These are phyloP conservation scores for Apiospora phragmitis DNA, from an alignment of 2,329 filamentous ascomycete species.

Conservation along the genomic window DNA sequence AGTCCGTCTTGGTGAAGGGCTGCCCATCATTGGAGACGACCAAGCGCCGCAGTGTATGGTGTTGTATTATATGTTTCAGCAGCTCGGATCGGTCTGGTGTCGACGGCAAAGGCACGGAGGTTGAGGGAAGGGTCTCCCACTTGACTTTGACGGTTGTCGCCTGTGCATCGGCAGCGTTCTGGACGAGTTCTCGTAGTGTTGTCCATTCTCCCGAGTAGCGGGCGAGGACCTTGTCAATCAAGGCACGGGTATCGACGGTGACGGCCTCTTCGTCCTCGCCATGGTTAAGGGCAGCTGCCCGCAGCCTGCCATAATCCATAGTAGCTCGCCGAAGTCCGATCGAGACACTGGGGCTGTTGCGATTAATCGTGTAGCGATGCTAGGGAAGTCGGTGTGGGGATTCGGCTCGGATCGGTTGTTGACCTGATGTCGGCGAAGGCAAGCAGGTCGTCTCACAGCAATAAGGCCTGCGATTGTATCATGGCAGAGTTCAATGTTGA, in stretches of 20 bases:
- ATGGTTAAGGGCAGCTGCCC: slow-evolving; percentile 82
- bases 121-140: slow-evolving; percentile 87
- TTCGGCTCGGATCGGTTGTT: neutral
- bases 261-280: slow-evolving; percentile 95
- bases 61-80: slow-evolving; percentile 78
- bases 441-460: neutral
- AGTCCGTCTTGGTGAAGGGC: slow-evolving; percentile 86
- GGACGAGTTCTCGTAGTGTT: slow-evolving; percentile 86
- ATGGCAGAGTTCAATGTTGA: neutral
- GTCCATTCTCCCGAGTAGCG: slow-evolving; percentile 97
- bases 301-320: slow-evolving; percentile 76
- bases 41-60: slow-evolving; percentile 86
- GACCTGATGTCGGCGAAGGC: neutral
- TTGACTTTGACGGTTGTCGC: slow-evolving; percentile 87
- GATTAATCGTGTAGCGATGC: neutral
- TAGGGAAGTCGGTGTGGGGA: neutral
- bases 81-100: slow-evolving; percentile 68
- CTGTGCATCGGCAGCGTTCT: slow-evolving; percentile 97
- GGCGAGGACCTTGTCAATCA: slow-evolving; percentile 97
- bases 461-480: neutral
- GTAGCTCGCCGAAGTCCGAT: slow-evolving; percentile 14
- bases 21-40: slow-evolving; percentile 91
- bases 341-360: neutral
- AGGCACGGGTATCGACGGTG: slow-evolving; percentile 91
- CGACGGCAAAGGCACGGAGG: slow-evolving; percentile 68